Evolutionary conservation across 495 filamentous ascomycete genomes (phyloP).

Genomic region (Neurospora sp.): DNA sequence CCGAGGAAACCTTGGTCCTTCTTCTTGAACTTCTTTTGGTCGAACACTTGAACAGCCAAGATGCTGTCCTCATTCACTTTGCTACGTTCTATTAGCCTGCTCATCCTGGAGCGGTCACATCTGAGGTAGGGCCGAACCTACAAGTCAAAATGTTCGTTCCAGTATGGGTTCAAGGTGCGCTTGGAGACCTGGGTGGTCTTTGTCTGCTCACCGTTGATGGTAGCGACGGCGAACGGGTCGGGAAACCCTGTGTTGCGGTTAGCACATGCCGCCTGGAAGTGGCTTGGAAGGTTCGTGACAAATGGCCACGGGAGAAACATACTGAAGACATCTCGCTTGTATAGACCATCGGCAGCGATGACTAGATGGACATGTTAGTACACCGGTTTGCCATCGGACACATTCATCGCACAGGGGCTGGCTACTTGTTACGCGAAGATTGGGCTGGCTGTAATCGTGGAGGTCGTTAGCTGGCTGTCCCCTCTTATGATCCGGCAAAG

Average conservation of each 20-base stretch:
- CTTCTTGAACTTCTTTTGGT: constrained; percentile 99
- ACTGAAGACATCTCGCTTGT: constrained; percentile 99
- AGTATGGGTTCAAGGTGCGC: constrained; percentile 95
- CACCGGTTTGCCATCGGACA: neutral
- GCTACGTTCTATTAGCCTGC: constrained; percentile 39
- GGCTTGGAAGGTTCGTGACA: constrained; percentile 8
- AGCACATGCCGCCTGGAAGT: neutral
- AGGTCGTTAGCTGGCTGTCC: constrained; percentile 11
- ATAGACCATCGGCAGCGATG: constrained; percentile 95
- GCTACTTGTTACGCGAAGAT: constrained; percentile 57
- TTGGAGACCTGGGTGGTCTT: constrained; percentile 92
- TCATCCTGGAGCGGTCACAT: neutral
- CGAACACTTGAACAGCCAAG: constrained; percentile 94
- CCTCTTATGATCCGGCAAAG: neutral
- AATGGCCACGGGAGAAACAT: constrained; percentile 25
- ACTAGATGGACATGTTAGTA: constrained; percentile 44
- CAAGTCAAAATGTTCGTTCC: constrained; percentile 99
- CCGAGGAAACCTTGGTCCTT: constrained; percentile 99
- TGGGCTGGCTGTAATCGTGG: constrained; percentile 38
- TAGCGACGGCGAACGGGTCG: constrained; percentile 95
- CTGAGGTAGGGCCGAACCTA: constrained; percentile 33
- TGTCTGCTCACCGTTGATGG: constrained; percentile 92
- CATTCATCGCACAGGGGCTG: constrained; percentile 7
- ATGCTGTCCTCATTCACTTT: constrained; percentile 87
- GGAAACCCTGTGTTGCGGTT: constrained; percentile 60